These are phyloP conservation scores for Lodderomyces jiufengensis DNA, from an alignment of 1,139 yeast species.

Conservation along the genomic window DNA sequence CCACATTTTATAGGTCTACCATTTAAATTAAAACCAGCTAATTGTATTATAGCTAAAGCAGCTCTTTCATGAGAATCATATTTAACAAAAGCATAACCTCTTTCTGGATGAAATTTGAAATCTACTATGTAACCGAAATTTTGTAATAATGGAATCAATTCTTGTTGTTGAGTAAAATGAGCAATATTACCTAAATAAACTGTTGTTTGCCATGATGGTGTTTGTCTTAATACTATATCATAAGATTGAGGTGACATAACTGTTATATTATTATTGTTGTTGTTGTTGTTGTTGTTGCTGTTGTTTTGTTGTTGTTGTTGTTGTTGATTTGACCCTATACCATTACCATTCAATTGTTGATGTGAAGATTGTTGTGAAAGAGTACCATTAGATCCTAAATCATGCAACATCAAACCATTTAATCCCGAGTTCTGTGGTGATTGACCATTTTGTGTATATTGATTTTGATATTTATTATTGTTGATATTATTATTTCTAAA, in stretches of 20 bases:
- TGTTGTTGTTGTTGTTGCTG: slow-evolving; percentile 1
- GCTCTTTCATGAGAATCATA: slow-evolving; percentile 87
- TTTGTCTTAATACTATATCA: slow-evolving; percentile 68
- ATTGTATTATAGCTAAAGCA: slow-evolving; percentile 79
- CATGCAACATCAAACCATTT: background rate
- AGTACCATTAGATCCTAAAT: background rate
- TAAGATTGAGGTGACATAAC: slow-evolving; percentile 54
- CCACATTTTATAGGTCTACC: slow-evolving; percentile 83
- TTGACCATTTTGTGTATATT: background rate
- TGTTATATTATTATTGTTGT: slow-evolving; percentile 17
- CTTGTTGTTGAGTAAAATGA: slow-evolving; percentile 69
- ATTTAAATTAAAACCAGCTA: slow-evolving; percentile 69
- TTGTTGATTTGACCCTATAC: background rate
- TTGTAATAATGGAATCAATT: slow-evolving; percentile 71
- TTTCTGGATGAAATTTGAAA: slow-evolving; percentile 75
- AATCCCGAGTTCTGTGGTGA: background rate
- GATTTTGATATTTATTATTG: slow-evolving; percentile 1
- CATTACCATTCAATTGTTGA: background rate
- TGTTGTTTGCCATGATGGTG: slow-evolving; percentile 85
- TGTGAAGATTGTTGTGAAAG: slow-evolving; percentile 2
- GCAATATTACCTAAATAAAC: slow-evolving; percentile 86
- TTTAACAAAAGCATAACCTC: slow-evolving; percentile 82
- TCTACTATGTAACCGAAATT: slow-evolving; percentile 81
- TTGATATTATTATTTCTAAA: slow-evolving; percentile 4
- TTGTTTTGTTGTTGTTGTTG: background rate